Conservation (phyloP, 2,329 filamentous ascomycete genomes). For the Byssochlamys sp. region DNA sequence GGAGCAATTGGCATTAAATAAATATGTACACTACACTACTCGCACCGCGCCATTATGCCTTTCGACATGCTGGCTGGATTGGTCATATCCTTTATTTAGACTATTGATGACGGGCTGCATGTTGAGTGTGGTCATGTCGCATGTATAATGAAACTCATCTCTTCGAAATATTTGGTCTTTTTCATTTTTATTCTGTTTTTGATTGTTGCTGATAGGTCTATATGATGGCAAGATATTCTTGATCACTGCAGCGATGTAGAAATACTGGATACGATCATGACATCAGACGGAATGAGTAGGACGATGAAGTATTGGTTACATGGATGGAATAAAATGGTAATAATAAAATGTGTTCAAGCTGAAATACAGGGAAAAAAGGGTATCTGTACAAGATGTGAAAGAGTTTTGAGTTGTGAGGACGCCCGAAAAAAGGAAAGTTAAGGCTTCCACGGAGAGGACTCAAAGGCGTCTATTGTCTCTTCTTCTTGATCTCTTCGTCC, state of each 20-base stretch:
- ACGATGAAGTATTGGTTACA: neutral
- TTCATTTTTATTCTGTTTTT: neutral
- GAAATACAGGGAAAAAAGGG: conserved; percentile 2
- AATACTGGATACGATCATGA: neutral
- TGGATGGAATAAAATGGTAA: neutral
- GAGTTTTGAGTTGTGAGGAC: neutral
- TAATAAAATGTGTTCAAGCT: neutral
- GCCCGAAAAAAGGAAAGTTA: conserved; percentile 4
- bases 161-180: neutral
- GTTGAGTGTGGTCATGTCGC: neutral
- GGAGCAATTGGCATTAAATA: neutral
- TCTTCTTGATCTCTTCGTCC: conserved; percentile 22
- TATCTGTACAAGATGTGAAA: neutral
- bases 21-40: conserved; percentile 13
- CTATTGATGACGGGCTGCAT: neutral
- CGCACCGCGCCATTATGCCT: neutral
- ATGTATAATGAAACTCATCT: conserved; percentile 1
- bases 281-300: neutral
- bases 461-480: conserved; percentile 22
- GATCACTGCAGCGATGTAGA: neutral
- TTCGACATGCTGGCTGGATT: neutral
- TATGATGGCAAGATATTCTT: neutral
- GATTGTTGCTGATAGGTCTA: neutral
- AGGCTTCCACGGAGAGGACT: neutral
- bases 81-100: neutral